Conservation (phyloP, 1,284 basidiomycete genomes). For the Fomitopsis betulina region DNA sequence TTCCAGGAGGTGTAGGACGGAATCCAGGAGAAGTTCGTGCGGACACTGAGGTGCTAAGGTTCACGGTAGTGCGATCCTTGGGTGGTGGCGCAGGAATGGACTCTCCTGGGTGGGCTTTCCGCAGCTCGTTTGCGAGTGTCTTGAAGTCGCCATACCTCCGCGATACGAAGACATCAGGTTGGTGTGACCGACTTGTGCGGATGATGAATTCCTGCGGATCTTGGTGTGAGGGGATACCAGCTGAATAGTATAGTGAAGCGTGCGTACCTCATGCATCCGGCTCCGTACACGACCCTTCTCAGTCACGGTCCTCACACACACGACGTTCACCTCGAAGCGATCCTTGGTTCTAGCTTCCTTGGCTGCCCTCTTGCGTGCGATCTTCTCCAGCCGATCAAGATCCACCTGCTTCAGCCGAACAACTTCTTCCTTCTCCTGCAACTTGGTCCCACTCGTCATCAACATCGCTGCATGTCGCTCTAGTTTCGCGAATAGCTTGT, state of each 20-base stretch:
- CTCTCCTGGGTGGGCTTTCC: constrained; percentile 78
- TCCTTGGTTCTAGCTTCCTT: constrained; percentile 41
- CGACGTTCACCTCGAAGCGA: constrained; percentile 84
- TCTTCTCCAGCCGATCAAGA: constrained; percentile 67
- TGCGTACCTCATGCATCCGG: constrained; percentile 75
- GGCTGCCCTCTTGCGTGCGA: constrained; percentile 58
- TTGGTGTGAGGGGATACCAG: constrained; percentile 4
- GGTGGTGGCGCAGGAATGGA: constrained; percentile 75
- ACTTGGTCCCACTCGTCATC: constrained; percentile 76
- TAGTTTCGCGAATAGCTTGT: constrained; percentile 58
- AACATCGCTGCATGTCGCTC: constrained; percentile 84
- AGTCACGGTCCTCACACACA: constrained; percentile 76
- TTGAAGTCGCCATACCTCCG: constrained; percentile 94
- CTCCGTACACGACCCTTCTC: constrained; percentile 83
- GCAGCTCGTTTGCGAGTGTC: constrained; percentile 83
- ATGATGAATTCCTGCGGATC: constrained; percentile 85
- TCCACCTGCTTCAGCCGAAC: constrained; percentile 82
- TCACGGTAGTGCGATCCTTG: constrained; percentile 80
- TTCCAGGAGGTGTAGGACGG: constrained; percentile 22
- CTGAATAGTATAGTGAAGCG: constrained; percentile 4
- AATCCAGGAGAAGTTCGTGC: constrained; percentile 31
- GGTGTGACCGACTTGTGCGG: constrained; percentile 72
- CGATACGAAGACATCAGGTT: constrained; percentile 82
- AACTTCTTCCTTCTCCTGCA: constrained; percentile 80
- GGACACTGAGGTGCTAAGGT: constrained; percentile 16